phyloP scores from a whole-genome alignment of 2,329 filamentous ascomycete species.

The Coniella lustricola region DNA sequence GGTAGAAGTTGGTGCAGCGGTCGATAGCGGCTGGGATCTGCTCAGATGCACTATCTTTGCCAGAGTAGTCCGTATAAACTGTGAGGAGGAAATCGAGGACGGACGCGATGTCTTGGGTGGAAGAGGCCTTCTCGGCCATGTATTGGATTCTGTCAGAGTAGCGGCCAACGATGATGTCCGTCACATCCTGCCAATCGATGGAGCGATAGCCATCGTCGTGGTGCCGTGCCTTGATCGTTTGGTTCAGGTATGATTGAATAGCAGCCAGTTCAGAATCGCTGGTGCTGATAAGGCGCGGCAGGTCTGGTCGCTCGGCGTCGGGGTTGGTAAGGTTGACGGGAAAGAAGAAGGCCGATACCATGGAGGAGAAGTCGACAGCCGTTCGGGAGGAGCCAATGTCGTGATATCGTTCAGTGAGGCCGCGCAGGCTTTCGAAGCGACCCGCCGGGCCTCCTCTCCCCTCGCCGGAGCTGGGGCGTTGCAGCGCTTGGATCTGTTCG shows the following conservation, averaged over 20 bases:
- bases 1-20: slow-evolving; percentile 41
- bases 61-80: slow-evolving; percentile 36
- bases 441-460: slow-evolving; percentile 22
- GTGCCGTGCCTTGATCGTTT: slow-evolving; percentile 21
- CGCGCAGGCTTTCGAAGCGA: slow-evolving; percentile 34
- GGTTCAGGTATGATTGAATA: slow-evolving; percentile 26
- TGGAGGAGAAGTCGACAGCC: slow-evolving; percentile 40
- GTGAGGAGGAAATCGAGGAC: slow-evolving; percentile 34
- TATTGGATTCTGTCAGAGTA: slow-evolving; percentile 49
- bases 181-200: slow-evolving; percentile 60
- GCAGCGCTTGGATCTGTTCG: slow-evolving; percentile 27
- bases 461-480: slow-evolving; percentile 19
- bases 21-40: slow-evolving; percentile 32
- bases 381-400: slow-evolving; percentile 36
- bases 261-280: slow-evolving; percentile 18
- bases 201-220: slow-evolving; percentile 26
- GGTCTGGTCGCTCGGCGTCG: slow-evolving; percentile 21
- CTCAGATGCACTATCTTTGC: slow-evolving; percentile 21
- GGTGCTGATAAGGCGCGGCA: slow-evolving; percentile 20
- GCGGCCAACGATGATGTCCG: slow-evolving; percentile 58
- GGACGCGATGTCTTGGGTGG: slow-evolving; percentile 25
- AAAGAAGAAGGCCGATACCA: slow-evolving; percentile 46
- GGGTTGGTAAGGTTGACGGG: slow-evolving; percentile 42
- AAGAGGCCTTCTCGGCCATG: slow-evolving; percentile 27
- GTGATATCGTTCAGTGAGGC: slow-evolving; percentile 37